A percentile compares a stretch with the other conserved stretches of the same genome.
phyloP scores from a whole-genome alignment of 2,329 filamentous ascomycete species.

The Biscogniauxia mediterranea region DNA sequence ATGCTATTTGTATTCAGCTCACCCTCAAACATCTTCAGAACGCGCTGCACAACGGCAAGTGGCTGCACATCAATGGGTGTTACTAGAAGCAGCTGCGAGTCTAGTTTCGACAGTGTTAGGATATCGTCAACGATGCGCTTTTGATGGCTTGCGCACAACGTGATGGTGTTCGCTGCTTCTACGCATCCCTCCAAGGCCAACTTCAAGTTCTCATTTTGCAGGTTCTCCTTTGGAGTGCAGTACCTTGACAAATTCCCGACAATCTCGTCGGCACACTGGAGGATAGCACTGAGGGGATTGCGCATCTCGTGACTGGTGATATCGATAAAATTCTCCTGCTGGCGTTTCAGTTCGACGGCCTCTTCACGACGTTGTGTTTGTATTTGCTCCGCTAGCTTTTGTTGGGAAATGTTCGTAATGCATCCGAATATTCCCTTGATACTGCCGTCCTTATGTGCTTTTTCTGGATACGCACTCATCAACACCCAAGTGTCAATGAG shows the following conservation, averaged over 20 bases:
- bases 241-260: constrained; percentile 47
- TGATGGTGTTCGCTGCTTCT: constrained; percentile 79
- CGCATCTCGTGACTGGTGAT: constrained; percentile 76
- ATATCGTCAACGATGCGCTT: constrained; percentile 70
- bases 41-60: constrained; percentile 63
- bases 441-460: constrained; percentile 56
- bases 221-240: constrained; percentile 33
- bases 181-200: constrained; percentile 52
- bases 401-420: constrained; percentile 81
- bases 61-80: constrained; percentile 70
- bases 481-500: constrained; percentile 72
- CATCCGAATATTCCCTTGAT: constrained; percentile 77
- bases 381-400: constrained; percentile 81
- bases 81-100: constrained; percentile 68
- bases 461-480: constrained; percentile 74
- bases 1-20: constrained; percentile 73
- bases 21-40: constrained; percentile 76
- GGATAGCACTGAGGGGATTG: constrained; percentile 70
- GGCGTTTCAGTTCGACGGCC: constrained; percentile 74
- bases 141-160: constrained; percentile 75
- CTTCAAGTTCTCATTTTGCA: constrained; percentile 44
- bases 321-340: constrained; percentile 71
- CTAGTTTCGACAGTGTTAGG: constrained; percentile 65
- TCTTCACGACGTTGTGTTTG: constrained; percentile 77
- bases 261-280: constrained; percentile 77